Evolutionary conservation across 176 grass and related monocot species (phyloP).

Genomic region (Bromus sterilis): DNA sequence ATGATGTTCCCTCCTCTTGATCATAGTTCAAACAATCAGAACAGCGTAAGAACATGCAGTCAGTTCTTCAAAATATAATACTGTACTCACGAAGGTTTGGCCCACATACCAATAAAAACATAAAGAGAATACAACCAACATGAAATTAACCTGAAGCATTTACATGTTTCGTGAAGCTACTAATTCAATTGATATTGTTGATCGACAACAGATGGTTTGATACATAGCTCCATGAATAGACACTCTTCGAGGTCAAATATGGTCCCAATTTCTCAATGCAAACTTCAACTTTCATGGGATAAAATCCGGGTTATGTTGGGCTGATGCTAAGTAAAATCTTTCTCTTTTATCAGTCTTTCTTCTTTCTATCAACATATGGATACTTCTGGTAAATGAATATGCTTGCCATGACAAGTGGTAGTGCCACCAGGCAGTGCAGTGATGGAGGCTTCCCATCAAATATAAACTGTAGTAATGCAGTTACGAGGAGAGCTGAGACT

Average conservation of each 20-base stretch:
- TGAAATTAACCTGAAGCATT: constrained; percentile 8
- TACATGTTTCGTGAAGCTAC: neutral
- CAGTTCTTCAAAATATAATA: neutral
- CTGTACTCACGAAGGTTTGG: neutral
- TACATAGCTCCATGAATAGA: constrained; percentile 19
- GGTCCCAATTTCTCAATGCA: neutral
- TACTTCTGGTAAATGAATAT: constrained; percentile 99
- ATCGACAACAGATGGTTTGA: constrained; percentile 9
- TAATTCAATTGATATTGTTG: constrained; percentile 7
- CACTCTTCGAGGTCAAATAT: constrained; percentile 2
- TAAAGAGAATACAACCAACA: constrained; percentile 14
- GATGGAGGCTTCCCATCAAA: constrained; percentile 90
- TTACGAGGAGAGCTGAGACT: constrained; percentile 88
- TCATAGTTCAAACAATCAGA: neutral
- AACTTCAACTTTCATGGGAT: constrained; percentile 8
- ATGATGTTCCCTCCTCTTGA: neutral
- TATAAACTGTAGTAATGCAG: constrained; percentile 74
- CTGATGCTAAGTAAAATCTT: constrained; percentile 24
- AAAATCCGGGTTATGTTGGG: neutral
- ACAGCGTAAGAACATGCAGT: neutral
- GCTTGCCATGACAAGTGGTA: constrained; percentile 75
- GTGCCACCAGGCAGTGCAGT: constrained; percentile 58
- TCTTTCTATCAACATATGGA: constrained; percentile 75
- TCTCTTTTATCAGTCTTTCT: constrained; percentile 57
- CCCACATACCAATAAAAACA: neutral